Evolutionary conservation across 306 rosid species (phyloP).

Genomic region (Prunus mume): DNA sequence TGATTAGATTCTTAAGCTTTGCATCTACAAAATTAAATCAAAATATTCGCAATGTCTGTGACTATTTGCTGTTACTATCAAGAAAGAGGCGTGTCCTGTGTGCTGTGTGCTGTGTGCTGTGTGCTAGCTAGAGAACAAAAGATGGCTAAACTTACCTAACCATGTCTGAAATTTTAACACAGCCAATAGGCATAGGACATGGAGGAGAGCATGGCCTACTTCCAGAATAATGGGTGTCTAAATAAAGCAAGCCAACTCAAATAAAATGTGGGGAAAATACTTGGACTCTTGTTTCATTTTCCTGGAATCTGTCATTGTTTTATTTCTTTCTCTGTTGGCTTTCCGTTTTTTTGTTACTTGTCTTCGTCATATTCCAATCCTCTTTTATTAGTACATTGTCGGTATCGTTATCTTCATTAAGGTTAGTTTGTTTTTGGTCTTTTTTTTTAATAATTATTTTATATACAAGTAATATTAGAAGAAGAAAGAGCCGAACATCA

Average conservation of each 20-base stretch:
- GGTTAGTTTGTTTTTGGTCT: too few species aligned
- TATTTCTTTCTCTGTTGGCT: neutral
- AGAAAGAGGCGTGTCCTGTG: neutral
- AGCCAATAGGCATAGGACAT: neutral
- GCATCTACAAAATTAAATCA: neutral
- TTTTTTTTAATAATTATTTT: too few species aligned
- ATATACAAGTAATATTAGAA: too few species aligned
- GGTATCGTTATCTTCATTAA: neutral
- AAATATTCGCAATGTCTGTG: neutral
- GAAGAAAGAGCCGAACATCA: too few species aligned
- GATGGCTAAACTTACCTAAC: neutral
- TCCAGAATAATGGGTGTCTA: neutral
- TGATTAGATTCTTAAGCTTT: constrained; percentile 6
- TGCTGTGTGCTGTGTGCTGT: neutral
- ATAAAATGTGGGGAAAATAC: neutral
- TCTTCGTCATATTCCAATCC: constrained; percentile 6
- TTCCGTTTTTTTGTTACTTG: neutral
- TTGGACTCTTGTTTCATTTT: constrained; percentile 1
- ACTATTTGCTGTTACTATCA: too few species aligned
- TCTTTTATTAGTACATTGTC: neutral
- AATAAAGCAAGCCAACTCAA: neutral
- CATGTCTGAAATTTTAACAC: neutral
- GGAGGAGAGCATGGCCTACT: neutral
- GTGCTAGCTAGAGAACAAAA: neutral
- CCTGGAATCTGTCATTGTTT: neutral